A percentile compares a stretch with the other conserved stretches of the same genome.
Evolutionary conservation across 192 early-diverging fungal genomes (phyloP).

Genomic region (Haplosporangium gracile): DNA sequence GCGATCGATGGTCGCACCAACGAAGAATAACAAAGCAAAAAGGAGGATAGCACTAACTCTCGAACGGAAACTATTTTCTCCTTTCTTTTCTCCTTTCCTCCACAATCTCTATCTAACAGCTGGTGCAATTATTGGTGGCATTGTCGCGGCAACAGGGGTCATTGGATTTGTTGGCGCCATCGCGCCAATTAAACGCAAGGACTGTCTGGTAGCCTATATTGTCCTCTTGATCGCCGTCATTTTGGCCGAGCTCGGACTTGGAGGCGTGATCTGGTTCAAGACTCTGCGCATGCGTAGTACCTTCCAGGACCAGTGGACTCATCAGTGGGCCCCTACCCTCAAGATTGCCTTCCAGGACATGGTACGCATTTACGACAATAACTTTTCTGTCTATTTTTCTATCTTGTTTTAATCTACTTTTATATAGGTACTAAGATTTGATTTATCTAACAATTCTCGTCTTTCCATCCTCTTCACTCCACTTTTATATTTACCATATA

Average conservation of each 20-base stretch:
- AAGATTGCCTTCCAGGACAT: constrained; percentile 52
- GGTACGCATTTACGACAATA: constrained; percentile 23
- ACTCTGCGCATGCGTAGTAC: constrained; percentile 51
- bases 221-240: constrained; percentile 25
- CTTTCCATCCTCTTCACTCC: background rate
- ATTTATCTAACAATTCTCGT: background rate
- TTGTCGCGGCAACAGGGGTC: constrained; percentile 32
- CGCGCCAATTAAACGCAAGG: constrained; percentile 24
- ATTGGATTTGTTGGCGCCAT: constrained; percentile 28
- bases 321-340: constrained; percentile 8
- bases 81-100: background rate
- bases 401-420: constrained; percentile 7
- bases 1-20: background rate
- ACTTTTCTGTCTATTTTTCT: background rate
- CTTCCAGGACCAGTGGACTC: constrained; percentile 34
- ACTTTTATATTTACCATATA: background rate
- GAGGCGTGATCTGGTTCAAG: constrained; percentile 59
- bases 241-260: constrained; percentile 42
- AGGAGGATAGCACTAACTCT: background rate
- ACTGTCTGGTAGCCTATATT: constrained; percentile 22
- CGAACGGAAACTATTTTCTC: background rate
- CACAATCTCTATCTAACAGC: constrained; percentile 10
- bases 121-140: constrained; percentile 36
- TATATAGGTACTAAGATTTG: background rate
- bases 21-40: background rate